A percentile compares a stretch with the other conserved stretches of the same genome.
Evolutionary conservation across 208 protist genomes (phyloP).

Genomic region (Porcisia hertigi): DNA sequence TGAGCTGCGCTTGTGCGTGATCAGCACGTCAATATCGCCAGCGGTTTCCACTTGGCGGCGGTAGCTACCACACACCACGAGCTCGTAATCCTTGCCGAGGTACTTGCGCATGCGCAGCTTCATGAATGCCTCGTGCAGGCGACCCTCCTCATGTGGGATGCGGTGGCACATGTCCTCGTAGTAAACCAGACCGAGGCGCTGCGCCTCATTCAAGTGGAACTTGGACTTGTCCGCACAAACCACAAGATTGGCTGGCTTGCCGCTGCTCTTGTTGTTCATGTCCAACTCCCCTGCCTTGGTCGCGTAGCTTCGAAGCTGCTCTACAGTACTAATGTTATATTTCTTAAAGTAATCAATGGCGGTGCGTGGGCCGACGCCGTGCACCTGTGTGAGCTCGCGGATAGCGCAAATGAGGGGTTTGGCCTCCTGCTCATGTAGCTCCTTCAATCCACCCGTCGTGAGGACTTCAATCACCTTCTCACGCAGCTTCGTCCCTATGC

Average conservation of each 20-base stretch:
- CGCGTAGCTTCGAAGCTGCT: conserved; percentile 59
- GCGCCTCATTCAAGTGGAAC: conserved; percentile 69
- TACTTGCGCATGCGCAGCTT: conserved; percentile 75
- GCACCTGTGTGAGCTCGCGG: conserved; percentile 77
- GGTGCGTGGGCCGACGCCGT: conserved; percentile 88
- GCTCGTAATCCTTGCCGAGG: conserved; percentile 67
- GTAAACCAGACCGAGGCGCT: conserved; percentile 81
- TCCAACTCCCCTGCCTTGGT: conserved; percentile 36
- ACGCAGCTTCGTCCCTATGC: conserved; percentile 72
- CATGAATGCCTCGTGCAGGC: conserved; percentile 79
- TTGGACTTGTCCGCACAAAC: conserved; percentile 27
- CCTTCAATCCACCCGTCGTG: conserved; percentile 64
- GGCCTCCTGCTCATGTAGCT: conserved; percentile 66
- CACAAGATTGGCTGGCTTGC: conserved; percentile 11
- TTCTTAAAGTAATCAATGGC: conserved; percentile 75
- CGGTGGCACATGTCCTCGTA: conserved; percentile 77
- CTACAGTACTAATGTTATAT: conserved; percentile 63
- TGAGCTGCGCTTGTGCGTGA: conserved; percentile 57
- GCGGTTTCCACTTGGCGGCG: conserved; percentile 56
- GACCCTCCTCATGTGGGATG: conserved; percentile 82
- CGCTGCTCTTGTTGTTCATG: conserved; percentile 34
- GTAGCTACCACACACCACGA: conserved; percentile 85
- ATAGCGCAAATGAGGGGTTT: conserved; percentile 82
- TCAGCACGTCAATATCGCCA: conserved; percentile 88
- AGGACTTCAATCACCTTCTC: conserved; percentile 85